Conservation (phyloP, 2,329 filamentous ascomycete species). For the Botrytis deweyae region DNA sequence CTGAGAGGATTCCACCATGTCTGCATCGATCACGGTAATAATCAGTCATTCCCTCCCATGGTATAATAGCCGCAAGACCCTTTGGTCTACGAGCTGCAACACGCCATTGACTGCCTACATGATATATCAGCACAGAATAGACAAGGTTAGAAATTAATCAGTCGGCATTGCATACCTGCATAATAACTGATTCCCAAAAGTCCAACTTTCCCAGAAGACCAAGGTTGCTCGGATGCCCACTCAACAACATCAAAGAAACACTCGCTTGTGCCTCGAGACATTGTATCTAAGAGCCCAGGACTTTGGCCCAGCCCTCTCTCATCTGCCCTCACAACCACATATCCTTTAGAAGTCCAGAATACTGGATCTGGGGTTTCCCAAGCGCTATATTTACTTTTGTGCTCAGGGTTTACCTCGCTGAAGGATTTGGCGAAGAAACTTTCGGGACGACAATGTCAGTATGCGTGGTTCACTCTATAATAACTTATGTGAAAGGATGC, state of each 20-base stretch:
- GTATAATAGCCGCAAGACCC: not conserved
- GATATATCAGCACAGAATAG: not conserved
- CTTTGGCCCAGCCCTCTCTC: conserved; percentile 53
- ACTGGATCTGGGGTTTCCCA: conserved; percentile 48
- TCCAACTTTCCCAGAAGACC: conserved; percentile 52
- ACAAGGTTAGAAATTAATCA: conserved; percentile 19
- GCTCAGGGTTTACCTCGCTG: conserved; percentile 44
- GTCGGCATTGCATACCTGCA: conserved; percentile 38
- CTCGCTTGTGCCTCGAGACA: conserved; percentile 52
- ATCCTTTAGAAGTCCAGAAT: conserved; percentile 46
- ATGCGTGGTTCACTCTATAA: not conserved
- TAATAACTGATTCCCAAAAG: conserved; percentile 53
- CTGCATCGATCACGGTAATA: conserved; percentile 46
- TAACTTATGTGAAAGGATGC: not conserved
- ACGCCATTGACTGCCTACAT: conserved; percentile 47
- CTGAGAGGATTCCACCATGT: conserved; percentile 58
- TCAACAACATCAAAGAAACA: conserved; percentile 53
- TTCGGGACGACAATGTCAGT: not conserved
- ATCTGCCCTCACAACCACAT: conserved; percentile 47
- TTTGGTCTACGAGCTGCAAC: conserved; percentile 46
- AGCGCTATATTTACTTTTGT: conserved; percentile 44
- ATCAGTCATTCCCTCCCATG: not conserved
- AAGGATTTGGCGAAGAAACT: conserved; percentile 49
- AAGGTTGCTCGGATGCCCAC: conserved; percentile 51
- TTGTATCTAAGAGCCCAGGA: conserved; percentile 52